Conservation (phyloP, 129 eudicot genomes). For the Daucus carota region DH1_v3.0 NC_030381.2:38645001-38645500, state of each 20-base stretch:
- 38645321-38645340: not conserved
- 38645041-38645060: no score
- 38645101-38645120: no score
- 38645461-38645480: slow-evolving; percentile 60
- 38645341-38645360: slow-evolving; percentile 32
- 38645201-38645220: not conserved
- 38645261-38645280: not conserved
- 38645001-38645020: not conserved
- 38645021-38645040: no score
- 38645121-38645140: no score
- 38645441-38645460: slow-evolving; percentile 54
- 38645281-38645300: not conserved
- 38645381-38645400: slow-evolving; percentile 47
- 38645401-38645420: slow-evolving; percentile 63
- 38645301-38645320: not conserved
- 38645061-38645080: no score
- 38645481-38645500: slow-evolving; percentile 83
- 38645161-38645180: not conserved
- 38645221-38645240: not conserved
- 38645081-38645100: no score
- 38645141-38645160: not conserved
- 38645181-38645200: not conserved
- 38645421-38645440: slow-evolving; percentile 49
- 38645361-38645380: slow-evolving; percentile 15
- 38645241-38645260: not conserved